These are phyloP conservation scores for Lentinus polychrous DNA, from an alignment of 1,284 basidiomycete genomes.

Conservation along the genomic window DNA sequence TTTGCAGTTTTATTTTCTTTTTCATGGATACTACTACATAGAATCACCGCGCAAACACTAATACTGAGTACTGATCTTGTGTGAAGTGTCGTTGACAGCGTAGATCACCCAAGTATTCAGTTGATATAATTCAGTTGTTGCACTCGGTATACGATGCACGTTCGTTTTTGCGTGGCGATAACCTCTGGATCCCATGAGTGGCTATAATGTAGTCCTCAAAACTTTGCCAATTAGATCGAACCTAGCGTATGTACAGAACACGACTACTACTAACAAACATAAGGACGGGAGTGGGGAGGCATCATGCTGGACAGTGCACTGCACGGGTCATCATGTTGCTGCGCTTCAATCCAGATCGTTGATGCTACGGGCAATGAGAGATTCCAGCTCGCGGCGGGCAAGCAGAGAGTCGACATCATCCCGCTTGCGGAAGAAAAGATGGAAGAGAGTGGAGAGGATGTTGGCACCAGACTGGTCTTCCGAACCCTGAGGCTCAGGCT, in stretches of 20 bases:
- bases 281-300: neutral
- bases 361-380: neutral
- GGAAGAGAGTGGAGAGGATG: neutral
- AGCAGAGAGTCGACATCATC: neutral
- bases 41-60: too few relatives aligned
- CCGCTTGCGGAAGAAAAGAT: neutral
- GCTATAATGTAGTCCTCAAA: too few relatives aligned
- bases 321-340: neutral
- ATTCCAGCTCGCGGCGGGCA: neutral
- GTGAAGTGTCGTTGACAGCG: too few relatives aligned
- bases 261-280: neutral
- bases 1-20: too few relatives aligned
- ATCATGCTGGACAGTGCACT: neutral
- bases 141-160: too few relatives aligned
- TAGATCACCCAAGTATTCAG: too few relatives aligned
- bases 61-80: too few relatives aligned
- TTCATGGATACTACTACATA: too few relatives aligned
- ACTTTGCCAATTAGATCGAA: conserved; percentile 1
- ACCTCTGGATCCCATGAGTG: too few relatives aligned
- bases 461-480: neutral
- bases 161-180: too few relatives aligned
- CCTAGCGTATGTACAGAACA: neutral
- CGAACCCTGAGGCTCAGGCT: too few relatives aligned
- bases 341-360: neutral
- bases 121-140: too few relatives aligned